These are phyloP conservation scores for Yamadazyma kitorensis DNA, from an alignment of 805 yeast species.

Conservation along the genomic window DNA sequence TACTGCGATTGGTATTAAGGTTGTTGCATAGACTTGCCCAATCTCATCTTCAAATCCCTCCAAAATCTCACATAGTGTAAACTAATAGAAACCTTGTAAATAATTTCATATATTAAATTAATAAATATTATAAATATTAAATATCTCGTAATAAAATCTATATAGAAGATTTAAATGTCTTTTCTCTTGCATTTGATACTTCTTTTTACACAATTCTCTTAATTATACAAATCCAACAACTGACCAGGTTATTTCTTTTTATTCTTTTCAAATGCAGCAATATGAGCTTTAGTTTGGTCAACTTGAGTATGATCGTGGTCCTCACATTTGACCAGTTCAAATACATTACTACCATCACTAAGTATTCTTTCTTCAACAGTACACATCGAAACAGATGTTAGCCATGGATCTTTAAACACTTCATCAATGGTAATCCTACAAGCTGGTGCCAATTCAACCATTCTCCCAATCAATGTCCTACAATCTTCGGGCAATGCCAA, in stretches of 20 bases:
- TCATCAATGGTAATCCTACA: constrained; percentile 81
- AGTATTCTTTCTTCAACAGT: constrained; percentile 44
- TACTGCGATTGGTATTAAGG: constrained; percentile 81
- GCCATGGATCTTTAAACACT: constrained; percentile 71
- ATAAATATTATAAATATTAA: not conserved
- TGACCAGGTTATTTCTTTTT: constrained; percentile 49
- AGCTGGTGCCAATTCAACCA: constrained; percentile 86
- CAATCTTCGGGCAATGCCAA: constrained; percentile 70
- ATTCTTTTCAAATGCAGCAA: constrained; percentile 86
- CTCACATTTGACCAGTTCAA: constrained; percentile 40
- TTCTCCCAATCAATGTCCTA: constrained; percentile 62
- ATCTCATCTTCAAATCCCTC: not conserved
- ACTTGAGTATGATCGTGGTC: constrained; percentile 85
- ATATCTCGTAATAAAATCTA: not conserved
- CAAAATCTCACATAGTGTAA: not conserved
- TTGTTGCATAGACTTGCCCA: constrained; percentile 50
- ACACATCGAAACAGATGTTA: constrained; percentile 65
- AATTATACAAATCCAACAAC: too few species aligned
- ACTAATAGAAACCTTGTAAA: constrained; percentile 1
- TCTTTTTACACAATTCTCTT: too few species aligned
- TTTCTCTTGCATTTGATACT: too few species aligned
- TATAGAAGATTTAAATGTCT: too few species aligned
- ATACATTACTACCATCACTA: constrained; percentile 31
- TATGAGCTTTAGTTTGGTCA: constrained; percentile 92
- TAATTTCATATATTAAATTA: not conserved